These are phyloP conservation scores for Kodamaea kaohsiungensis DNA, from an alignment of 805 yeast species.

Conservation along the genomic window DNA sequence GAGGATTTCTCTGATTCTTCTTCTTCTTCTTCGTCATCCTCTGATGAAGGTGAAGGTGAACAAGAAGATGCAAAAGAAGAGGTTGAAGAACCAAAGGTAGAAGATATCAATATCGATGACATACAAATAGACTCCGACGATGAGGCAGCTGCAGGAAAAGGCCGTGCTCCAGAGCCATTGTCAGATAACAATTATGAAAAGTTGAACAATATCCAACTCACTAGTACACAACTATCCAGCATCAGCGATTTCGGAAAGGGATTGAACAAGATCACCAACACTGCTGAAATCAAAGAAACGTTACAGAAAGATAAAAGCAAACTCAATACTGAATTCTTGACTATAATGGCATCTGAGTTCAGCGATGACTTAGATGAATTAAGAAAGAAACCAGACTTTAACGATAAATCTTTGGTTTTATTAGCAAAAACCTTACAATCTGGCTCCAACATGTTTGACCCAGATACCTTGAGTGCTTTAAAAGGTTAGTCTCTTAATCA, in stretches of 20 bases:
- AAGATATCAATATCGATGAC: slow-evolving; percentile 32
- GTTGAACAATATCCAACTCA: slow-evolving; percentile 26
- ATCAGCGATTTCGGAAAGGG: slow-evolving; percentile 15
- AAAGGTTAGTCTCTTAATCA: neutral
- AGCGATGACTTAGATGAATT: slow-evolving; percentile 61
- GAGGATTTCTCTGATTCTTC: slow-evolving; percentile 65
- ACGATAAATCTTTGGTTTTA: slow-evolving; percentile 52
- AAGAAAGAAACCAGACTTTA: slow-evolving; percentile 65
- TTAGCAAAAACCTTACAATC: slow-evolving; percentile 60
- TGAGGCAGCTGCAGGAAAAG: neutral
- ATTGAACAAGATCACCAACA: slow-evolving; percentile 12
- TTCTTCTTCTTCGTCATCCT: slow-evolving; percentile 48
- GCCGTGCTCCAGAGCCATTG: slow-evolving; percentile 20
- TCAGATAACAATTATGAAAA: slow-evolving; percentile 19
- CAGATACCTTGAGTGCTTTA: slow-evolving; percentile 41
- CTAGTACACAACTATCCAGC: slow-evolving; percentile 22
- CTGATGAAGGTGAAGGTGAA: slow-evolving; percentile 19
- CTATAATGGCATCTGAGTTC: slow-evolving; percentile 56
- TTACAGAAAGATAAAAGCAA: slow-evolving; percentile 32
- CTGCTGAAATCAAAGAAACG: slow-evolving; percentile 20
- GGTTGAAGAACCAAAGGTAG: slow-evolving; percentile 5
- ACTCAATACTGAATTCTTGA: slow-evolving; percentile 52
- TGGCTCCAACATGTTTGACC: slow-evolving; percentile 60
- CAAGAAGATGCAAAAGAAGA: slow-evolving; percentile 13
- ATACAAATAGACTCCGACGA: slow-evolving; percentile 32